Conservation (phyloP, 2,329 filamentous ascomycete genomes). For the Magnaporthiopsis incrustans region DNA sequence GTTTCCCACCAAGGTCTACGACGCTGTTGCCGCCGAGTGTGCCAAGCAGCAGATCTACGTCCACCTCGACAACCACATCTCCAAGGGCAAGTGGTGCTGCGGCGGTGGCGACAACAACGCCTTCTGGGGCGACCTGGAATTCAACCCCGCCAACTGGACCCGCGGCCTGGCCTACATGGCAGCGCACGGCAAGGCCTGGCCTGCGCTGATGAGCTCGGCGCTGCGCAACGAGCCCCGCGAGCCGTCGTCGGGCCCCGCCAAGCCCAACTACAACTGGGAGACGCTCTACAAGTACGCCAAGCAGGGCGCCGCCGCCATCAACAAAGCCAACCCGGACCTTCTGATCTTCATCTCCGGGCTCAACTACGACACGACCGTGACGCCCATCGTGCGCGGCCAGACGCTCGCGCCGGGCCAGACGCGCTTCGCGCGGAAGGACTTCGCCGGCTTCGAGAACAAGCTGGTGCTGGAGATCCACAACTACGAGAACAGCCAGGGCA, state of each 20-base stretch:
- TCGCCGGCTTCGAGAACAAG: conserved; percentile 42
- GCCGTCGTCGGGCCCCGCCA: conserved; percentile 25
- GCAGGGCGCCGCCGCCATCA: conserved; percentile 39
- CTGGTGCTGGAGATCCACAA: conserved; percentile 54
- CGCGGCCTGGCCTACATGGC: conserved; percentile 54
- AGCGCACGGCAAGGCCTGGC: conserved; percentile 41
- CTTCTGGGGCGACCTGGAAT: conserved; percentile 56
- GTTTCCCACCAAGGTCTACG: conserved; percentile 35
- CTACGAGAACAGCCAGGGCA: conserved; percentile 43
- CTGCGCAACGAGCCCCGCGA: conserved; percentile 47
- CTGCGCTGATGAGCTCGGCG: conserved; percentile 38
- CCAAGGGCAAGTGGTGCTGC: conserved; percentile 51
- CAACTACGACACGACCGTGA: conserved; percentile 46
- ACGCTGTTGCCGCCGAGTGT: conserved; percentile 53
- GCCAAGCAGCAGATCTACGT: conserved; percentile 47
- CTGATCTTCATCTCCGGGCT: conserved; percentile 54
- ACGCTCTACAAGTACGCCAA: conserved; percentile 44
- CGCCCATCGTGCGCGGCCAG: conserved; percentile 39
- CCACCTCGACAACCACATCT: conserved; percentile 55
- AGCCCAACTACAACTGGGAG: conserved; percentile 45
- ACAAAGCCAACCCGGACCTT: conserved; percentile 40
- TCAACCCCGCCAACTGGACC: conserved; percentile 50
- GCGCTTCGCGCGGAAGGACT: conserved; percentile 37
- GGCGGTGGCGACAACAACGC: conserved; percentile 44
- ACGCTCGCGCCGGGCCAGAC: conserved; percentile 37